phyloP scores from a whole-genome alignment of 2,329 filamentous ascomycete genomes.

The Fusarium sp. region DNA sequence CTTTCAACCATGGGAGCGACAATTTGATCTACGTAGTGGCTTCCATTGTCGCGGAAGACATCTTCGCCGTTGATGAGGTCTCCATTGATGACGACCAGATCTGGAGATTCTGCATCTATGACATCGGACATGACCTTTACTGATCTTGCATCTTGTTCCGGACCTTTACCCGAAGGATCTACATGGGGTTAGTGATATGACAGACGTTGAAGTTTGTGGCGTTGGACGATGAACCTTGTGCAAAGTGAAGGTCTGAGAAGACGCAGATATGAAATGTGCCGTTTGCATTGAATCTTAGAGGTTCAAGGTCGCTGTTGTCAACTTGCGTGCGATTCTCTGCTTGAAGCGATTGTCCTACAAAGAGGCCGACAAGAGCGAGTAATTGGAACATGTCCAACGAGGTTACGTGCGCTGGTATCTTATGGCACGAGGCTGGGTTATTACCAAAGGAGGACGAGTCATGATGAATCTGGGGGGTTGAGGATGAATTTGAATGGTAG shows the following conservation, averaged over 20 bases:
- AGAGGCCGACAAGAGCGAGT: slow-evolving; percentile 6
- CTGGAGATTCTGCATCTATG: slow-evolving; percentile 52
- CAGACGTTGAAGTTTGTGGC: background rate
- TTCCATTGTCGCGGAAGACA: slow-evolving; percentile 55
- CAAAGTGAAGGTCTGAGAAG: slow-evolving; percentile 37
- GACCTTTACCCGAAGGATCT: slow-evolving; percentile 44
- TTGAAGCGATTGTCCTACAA: slow-evolving; percentile 8
- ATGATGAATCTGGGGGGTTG: background rate
- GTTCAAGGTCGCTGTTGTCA: slow-evolving; percentile 24
- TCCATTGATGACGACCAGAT: slow-evolving; percentile 74
- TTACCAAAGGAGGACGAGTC: background rate
- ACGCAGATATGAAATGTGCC: slow-evolving; percentile 34
- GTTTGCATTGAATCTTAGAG: slow-evolving; percentile 25
- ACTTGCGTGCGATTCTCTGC: slow-evolving; percentile 9
- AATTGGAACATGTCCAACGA: slow-evolving; percentile 15
- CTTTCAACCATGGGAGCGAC: slow-evolving; percentile 66
- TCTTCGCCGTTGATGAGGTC: slow-evolving; percentile 74
- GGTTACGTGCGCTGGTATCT: too few relatives aligned
- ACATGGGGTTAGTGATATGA: background rate
- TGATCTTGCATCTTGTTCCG: slow-evolving; percentile 52
- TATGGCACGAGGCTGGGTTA: background rate
- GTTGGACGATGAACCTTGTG: slow-evolving; percentile 14
- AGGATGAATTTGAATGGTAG: background rate
- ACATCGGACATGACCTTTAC: slow-evolving; percentile 51
- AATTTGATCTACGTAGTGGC: slow-evolving; percentile 66